phyloP scores from a whole-genome alignment of 805 yeast species.

The Candida ponderosae region DNA sequence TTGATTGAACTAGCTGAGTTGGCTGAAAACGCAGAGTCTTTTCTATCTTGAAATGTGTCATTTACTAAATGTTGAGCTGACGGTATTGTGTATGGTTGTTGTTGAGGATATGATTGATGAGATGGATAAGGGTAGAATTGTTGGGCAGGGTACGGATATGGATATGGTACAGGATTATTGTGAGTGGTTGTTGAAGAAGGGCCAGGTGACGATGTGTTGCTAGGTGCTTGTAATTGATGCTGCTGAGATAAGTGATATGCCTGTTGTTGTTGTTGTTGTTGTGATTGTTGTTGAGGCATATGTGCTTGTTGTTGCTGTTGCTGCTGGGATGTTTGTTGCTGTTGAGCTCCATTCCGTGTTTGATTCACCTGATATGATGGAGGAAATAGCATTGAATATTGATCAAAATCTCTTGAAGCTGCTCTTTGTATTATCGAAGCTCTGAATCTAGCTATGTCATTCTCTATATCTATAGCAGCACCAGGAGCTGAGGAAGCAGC shows the following conservation, averaged over 20 bases:
- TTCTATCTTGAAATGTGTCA: slow-evolving; percentile 18
- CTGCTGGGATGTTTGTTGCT: slow-evolving; percentile 5
- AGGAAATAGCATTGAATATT: slow-evolving; percentile 14
- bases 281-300: slow-evolving; percentile 3
- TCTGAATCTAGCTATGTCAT: slow-evolving; percentile 17
- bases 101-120: slow-evolving; percentile 1
- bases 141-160: slow-evolving; percentile 5
- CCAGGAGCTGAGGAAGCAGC: slow-evolving; percentile 5
- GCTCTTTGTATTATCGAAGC: slow-evolving; percentile 20
- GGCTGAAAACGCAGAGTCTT: slow-evolving; percentile 13
- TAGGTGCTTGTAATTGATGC: background rate
- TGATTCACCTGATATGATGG: slow-evolving; percentile 17
- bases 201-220: background rate
- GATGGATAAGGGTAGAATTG: slow-evolving; percentile 2
- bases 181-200: background rate
- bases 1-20: slow-evolving; percentile 14
- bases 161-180: background rate
- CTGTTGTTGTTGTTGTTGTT: background rate
- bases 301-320: slow-evolving; percentile 7
- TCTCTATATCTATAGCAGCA: slow-evolving; percentile 19
- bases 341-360: too few species aligned
- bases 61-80: slow-evolving; percentile 4
- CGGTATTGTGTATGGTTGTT: slow-evolving; percentile 1
- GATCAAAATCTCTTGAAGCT: slow-evolving; percentile 16
- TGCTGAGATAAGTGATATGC: background rate